Evolutionary conservation across 2,329 filamentous ascomycete species (phyloP).

Genomic region (Aspergillus texensis): DNA sequence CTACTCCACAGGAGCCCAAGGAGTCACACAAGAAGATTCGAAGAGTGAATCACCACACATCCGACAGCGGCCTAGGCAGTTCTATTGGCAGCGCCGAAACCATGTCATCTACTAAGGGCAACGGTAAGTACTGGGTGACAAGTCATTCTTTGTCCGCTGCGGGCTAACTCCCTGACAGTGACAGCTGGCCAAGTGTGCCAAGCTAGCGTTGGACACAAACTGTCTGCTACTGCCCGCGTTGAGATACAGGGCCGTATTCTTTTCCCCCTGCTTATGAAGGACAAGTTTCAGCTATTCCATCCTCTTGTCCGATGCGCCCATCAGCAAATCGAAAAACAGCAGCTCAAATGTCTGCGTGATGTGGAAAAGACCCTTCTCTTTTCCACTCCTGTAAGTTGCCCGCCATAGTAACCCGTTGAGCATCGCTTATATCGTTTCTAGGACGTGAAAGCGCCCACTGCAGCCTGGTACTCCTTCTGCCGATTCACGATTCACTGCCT

Average conservation of each 20-base stretch:
- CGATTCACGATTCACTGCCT: constrained; percentile 87
- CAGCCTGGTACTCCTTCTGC: constrained; percentile 84
- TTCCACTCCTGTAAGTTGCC: constrained; percentile 85
- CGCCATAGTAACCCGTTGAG: constrained; percentile 65
- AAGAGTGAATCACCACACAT: constrained; percentile 64
- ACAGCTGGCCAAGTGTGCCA: constrained; percentile 30
- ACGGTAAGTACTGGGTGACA: constrained; percentile 40
- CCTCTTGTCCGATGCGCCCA: constrained; percentile 77
- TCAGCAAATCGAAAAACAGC: constrained; percentile 75
- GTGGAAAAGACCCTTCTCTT: constrained; percentile 92
- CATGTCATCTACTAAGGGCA: constrained; percentile 43
- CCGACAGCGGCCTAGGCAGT: constrained; percentile 85
- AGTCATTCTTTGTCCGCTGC: constrained; percentile 31
- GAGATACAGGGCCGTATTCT: constrained; percentile 81
- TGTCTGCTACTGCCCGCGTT: constrained; percentile 71
- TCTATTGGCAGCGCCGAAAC: constrained; percentile 68
- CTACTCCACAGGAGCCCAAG: constrained; percentile 40
- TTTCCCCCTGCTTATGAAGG: constrained; percentile 73
- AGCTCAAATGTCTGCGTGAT: constrained; percentile 89
- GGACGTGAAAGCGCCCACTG: constrained; percentile 54
- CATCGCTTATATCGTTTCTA: constrained; percentile 48
- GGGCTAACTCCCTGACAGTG: constrained; percentile 22
- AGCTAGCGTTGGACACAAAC: constrained; percentile 50
- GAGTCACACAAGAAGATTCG: constrained; percentile 14
- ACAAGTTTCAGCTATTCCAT: constrained; percentile 76